Conservation (phyloP, 177 flowering plant genomes). For the Vitis hybrid region DNA sequence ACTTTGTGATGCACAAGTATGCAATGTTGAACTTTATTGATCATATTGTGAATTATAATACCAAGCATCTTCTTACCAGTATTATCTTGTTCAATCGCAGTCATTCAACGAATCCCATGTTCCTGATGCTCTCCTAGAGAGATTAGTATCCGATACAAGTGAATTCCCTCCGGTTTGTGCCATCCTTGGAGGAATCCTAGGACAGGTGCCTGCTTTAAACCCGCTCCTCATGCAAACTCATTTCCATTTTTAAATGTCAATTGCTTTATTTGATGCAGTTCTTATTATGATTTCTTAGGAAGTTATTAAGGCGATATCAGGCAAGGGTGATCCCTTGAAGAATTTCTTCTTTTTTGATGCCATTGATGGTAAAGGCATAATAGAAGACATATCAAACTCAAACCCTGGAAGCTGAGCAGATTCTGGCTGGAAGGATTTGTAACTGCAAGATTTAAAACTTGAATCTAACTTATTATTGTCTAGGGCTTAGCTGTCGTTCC, state of each 20-base stretch:
- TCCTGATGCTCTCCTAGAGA: constrained; percentile 67
- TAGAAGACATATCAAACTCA: constrained; percentile 69
- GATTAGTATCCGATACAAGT: constrained; percentile 45
- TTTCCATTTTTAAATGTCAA: background rate
- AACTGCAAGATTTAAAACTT: background rate
- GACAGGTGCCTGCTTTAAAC: constrained; percentile 60
- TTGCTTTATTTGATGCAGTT: background rate
- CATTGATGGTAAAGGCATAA: constrained; percentile 81
- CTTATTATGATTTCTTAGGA: constrained; percentile 45
- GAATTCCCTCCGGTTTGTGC: constrained; percentile 98
- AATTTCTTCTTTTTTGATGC: constrained; percentile 92
- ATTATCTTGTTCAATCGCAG: constrained; percentile 36
- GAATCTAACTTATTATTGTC: too few species aligned
- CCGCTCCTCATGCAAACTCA: too few species aligned
- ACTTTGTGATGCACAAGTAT: constrained; percentile 71
- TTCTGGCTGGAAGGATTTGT: background rate
- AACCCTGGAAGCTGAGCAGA: constrained; percentile 15
- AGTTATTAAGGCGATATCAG: constrained; percentile 90
- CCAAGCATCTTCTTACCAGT: constrained; percentile 6
- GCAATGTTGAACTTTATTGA: background rate
- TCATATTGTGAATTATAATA: background rate
- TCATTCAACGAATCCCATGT: constrained; percentile 60
- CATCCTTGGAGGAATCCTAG: constrained; percentile 86
- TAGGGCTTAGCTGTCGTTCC: too few species aligned
- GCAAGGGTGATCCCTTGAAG: constrained; percentile 90